Evolutionary conservation across 1,284 basidiomycete genomes (phyloP).

Genomic region (Cryptococcus floricola): DNA sequence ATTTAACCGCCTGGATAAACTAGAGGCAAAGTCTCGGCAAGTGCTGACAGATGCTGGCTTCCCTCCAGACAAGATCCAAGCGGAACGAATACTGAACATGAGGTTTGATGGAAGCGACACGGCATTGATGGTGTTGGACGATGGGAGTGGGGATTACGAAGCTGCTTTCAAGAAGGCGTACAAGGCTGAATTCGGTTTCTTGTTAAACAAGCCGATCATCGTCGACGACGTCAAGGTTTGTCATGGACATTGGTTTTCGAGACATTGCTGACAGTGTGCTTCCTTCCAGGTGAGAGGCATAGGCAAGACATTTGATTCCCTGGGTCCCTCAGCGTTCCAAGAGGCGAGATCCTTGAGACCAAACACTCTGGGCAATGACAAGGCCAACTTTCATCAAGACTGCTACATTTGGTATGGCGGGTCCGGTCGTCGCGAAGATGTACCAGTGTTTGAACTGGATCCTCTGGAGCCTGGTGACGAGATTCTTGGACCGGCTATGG

Average conservation of each 20-base stretch:
- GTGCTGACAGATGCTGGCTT: conserved; percentile 80
- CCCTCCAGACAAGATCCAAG: conserved; percentile 60
- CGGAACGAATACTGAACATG: conserved; percentile 86
- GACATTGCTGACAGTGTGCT: not conserved
- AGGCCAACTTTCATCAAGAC: conserved; percentile 23
- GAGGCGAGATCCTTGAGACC: conserved; percentile 55
- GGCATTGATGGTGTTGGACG: conserved; percentile 73
- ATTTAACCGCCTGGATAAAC: conserved; percentile 61
- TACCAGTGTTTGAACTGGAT: conserved; percentile 72
- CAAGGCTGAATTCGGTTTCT: conserved; percentile 84
- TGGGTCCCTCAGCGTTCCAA: conserved; percentile 73
- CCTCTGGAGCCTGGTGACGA: conserved; percentile 64
- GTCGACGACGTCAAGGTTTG: conserved; percentile 87
- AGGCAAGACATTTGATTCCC: conserved; percentile 80
- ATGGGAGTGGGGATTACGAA: conserved; percentile 72
- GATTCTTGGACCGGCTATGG: conserved; percentile 51
- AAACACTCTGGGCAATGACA: conserved; percentile 43
- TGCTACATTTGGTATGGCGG: conserved; percentile 26
- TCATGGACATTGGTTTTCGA: not conserved
- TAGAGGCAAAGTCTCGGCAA: conserved; percentile 60
- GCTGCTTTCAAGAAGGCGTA: conserved; percentile 72
- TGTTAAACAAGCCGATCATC: conserved; percentile 74
- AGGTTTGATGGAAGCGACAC: conserved; percentile 80
- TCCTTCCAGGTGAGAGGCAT: conserved; percentile 50
- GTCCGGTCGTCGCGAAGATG: conserved; percentile 53